These are phyloP conservation scores for Scleroderma citrinum DNA, from an alignment of 768 basidiomycete genomes.

Conservation along the genomic window DNA sequence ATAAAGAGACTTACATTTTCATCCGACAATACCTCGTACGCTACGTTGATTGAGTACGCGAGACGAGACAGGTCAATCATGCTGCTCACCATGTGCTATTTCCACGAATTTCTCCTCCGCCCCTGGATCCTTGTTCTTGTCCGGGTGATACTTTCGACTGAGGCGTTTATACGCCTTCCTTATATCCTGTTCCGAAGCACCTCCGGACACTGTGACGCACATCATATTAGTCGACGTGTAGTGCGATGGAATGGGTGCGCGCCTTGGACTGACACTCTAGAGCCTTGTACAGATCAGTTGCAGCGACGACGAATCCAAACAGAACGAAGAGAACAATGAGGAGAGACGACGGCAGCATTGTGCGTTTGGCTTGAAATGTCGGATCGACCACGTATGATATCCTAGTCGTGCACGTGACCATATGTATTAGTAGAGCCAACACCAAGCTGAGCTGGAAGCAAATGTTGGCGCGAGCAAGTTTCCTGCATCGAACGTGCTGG, in stretches of 20 bases:
- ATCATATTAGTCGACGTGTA: constrained; percentile 19
- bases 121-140: constrained; percentile 85
- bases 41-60: constrained; percentile 32
- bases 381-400: constrained; percentile 21
- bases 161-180: constrained; percentile 88
- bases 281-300: constrained; percentile 75
- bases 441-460: not conserved
- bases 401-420: constrained; percentile 22
- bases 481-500: constrained; percentile 1
- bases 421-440: not conserved
- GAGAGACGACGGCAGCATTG: constrained; percentile 25
- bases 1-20: constrained; percentile 47
- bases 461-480: constrained; percentile 15
- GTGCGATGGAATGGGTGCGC: constrained; percentile 16
- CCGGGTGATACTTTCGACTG: constrained; percentile 87
- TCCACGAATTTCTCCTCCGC: constrained; percentile 88
- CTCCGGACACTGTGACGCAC: constrained; percentile 47
- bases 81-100: constrained; percentile 71
- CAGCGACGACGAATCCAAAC: constrained; percentile 32
- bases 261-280: constrained; percentile 64
- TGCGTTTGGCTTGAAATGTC: constrained; percentile 1
- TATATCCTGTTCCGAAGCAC: constrained; percentile 85
- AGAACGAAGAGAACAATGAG: constrained; percentile 25
- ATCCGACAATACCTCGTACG: constrained; percentile 95
- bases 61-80: not conserved